Conservation (phyloP, 2,329 filamentous ascomycete species). For the Ophiostoma novo-ulmi region DNA sequence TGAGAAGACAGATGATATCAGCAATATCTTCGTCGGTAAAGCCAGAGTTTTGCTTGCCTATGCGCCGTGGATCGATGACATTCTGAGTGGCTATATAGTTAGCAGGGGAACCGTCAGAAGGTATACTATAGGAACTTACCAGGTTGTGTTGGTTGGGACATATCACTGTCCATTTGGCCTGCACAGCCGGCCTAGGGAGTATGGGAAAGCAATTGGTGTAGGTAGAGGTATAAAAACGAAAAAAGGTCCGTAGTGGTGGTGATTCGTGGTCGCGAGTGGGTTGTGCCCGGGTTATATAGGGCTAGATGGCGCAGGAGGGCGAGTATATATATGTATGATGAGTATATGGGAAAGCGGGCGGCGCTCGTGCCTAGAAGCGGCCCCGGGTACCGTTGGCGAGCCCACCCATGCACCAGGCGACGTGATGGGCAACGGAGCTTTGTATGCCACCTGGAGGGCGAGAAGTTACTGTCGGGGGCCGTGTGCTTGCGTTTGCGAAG, state of each 20-base stretch:
- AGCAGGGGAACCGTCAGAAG: background rate
- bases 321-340: background rate
- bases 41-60: slow-evolving; percentile 75
- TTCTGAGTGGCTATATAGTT: slow-evolving; percentile 60
- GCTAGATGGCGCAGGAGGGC: background rate
- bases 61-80: slow-evolving; percentile 71
- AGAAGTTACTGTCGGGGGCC: background rate
- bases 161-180: slow-evolving; percentile 26
- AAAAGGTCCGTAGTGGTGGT: background rate
- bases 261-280: background rate
- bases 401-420: slow-evolving; percentile 18
- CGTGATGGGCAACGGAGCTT: background rate
- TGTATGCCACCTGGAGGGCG: background rate
- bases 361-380: slow-evolving; percentile 20
- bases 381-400: slow-evolving; percentile 12
- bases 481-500: background rate
- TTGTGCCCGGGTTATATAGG: background rate
- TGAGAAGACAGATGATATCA: slow-evolving; percentile 83
- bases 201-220: background rate
- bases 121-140: slow-evolving; percentile 18
- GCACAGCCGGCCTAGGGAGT: slow-evolving; percentile 13
- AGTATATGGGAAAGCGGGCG: background rate
- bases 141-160: slow-evolving; percentile 28
- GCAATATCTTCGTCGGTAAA: slow-evolving; percentile 76
- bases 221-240: background rate